These are phyloP conservation scores for Alternaria atra DNA, from an alignment of 2,329 filamentous ascomycete genomes.

Conservation along the genomic window DNA sequence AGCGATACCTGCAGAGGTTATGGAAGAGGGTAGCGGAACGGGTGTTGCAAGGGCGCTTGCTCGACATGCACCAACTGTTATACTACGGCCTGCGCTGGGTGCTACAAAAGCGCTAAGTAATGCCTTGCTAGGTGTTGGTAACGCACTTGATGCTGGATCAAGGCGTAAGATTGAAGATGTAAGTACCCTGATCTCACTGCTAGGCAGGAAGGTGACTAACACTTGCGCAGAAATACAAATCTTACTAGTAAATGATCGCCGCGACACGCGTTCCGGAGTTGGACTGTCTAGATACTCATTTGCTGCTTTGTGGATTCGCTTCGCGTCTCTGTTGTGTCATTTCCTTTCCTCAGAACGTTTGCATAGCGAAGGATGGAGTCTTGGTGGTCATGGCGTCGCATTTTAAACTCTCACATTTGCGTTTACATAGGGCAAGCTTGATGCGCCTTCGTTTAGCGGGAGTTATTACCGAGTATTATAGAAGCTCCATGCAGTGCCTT, in stretches of 20 bases:
- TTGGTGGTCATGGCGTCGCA: neutral
- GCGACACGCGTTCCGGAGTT: neutral
- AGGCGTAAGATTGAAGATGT: constrained; percentile 86
- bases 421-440: neutral
- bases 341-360: neutral
- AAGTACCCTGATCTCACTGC: constrained; percentile 55
- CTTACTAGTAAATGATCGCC: constrained; percentile 9
- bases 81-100: constrained; percentile 89
- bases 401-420: neutral
- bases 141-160: constrained; percentile 86
- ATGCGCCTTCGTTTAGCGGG: neutral
- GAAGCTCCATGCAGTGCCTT: neutral
- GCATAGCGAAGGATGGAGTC: constrained; percentile 21
- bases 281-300: neutral
- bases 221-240: constrained; percentile 14
- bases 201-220: neutral
- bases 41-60: constrained; percentile 82
- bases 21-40: constrained; percentile 83
- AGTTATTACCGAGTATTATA: neutral
- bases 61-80: constrained; percentile 87
- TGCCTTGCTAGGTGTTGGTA: constrained; percentile 90
- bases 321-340: neutral
- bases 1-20: constrained; percentile 88
- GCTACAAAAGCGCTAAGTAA: constrained; percentile 88
- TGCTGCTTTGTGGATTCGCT: neutral